Base-by-base conservation (phyloP, 2,329 filamentous ascomycete species). In the Penicillium sp. region DNA sequence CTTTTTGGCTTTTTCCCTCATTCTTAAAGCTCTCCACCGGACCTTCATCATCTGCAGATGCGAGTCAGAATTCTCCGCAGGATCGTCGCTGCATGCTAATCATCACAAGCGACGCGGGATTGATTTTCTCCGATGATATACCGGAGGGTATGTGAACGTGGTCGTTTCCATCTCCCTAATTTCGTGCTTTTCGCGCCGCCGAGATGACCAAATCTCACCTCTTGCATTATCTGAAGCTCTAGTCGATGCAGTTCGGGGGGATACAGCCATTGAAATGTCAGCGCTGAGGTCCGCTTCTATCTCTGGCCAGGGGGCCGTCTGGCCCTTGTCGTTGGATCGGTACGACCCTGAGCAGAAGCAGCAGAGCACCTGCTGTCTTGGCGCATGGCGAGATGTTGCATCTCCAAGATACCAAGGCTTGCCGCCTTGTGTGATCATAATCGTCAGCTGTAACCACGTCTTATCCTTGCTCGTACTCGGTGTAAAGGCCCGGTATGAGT, bases 331-430 rank as follows among this genome's bases (percentile, higher is more conserved):
- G 33, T 46, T 37, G 34, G 36, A 33, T 51, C 46, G 49, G 60
- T 62, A 54, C 60, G 54, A 61, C 60, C 49, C 39, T 49, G 58
- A 26, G 17, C 24, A 24, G 30, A 29, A 41, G 40, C 45, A 51
- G 49, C 48, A 51, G 42, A 46, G 32, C 27, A 46, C 50, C 27
- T 17, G n/a, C 17, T 10, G 37, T 33, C 60, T 62, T 62, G 60
- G 60, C 60, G 48, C 23, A 51, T 42, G 42, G 33, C 48, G 51
- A 52, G 39, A 62, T 61, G 60, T 62, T 62, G 59, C 60, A 61
- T 61, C 43, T 36, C 42, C 40, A 55, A 44, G 43, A 52, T 18
- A 55, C 43, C 52, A 46, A 60, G 54, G 32, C 44, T 20, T 46
- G 9, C 44, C 21, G 17, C 32, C 21, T 21, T 46, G 51, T 54